Evolutionary conservation across 441 rosid genomes (phyloP).

Genomic region (Adansonia rubrostipa): DNA sequence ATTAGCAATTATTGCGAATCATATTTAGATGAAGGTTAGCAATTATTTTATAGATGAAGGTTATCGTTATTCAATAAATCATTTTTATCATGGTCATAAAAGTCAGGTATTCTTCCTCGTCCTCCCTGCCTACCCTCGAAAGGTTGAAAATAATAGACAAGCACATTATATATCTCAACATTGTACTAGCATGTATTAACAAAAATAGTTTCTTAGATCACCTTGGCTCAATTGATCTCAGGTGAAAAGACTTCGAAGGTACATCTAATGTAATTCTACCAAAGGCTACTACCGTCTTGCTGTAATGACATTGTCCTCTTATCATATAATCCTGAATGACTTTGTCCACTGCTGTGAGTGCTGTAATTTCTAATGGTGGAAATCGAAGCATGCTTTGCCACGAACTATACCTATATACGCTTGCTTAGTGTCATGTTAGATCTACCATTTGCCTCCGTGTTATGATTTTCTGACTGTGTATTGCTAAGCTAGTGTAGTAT

Average conservation of each 20-base stretch:
- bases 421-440: background rate
- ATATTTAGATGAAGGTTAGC: no score
- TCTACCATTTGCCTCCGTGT: background rate
- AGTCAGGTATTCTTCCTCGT: conserved; percentile 4
- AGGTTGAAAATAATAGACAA: conserved; percentile 1
- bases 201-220: background rate
- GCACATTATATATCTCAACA: background rate
- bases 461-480: background rate
- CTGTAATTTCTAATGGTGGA: background rate
- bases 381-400: background rate
- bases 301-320: background rate
- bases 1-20: background rate
- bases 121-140: background rate
- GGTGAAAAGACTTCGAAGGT: background rate
- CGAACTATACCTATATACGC: background rate
- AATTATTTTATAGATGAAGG: background rate
- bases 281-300: conserved; percentile 5
- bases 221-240: background rate
- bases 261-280: background rate
- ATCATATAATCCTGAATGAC: background rate
- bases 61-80: background rate
- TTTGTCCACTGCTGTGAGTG: background rate
- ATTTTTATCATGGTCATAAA: conserved; percentile 19
- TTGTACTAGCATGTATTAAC: no score
- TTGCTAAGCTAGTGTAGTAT: no score